Evolutionary conservation across 371 early-diverging fungal species (phyloP).

Genomic region (Gilbertella persicaria): DNA sequence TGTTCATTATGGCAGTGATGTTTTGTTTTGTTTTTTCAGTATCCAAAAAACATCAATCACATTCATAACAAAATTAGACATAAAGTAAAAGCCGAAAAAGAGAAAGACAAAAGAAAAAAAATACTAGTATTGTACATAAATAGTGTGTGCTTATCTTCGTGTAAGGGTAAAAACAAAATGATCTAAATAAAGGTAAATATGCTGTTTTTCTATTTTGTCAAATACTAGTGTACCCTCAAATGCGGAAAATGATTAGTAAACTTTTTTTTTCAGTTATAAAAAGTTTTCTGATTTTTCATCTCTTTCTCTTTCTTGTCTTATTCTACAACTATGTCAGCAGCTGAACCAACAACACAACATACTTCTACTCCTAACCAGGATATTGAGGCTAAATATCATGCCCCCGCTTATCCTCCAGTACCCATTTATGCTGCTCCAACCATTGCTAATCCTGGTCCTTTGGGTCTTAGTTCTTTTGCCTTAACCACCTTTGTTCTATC

Average conservation of each 20-base stretch:
- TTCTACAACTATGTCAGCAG: constrained; percentile 5
- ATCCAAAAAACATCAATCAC: too few species aligned
- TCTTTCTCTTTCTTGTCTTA: neutral
- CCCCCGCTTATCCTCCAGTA: constrained; percentile 1
- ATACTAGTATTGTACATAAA: neutral
- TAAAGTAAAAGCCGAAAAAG: too few species aligned
- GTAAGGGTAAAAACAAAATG: neutral
- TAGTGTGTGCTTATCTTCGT: neutral
- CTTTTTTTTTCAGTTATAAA: neutral
- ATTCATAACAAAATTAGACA: too few species aligned
- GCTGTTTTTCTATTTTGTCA: neutral
- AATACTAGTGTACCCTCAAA: neutral
- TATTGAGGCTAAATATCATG: constrained; percentile 14
- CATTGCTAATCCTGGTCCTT: constrained; percentile 70
- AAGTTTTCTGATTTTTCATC: neutral
- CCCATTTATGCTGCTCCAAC: constrained; percentile 28
- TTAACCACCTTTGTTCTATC: constrained; percentile 72
- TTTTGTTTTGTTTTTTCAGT: too few species aligned
- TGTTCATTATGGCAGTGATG: too few species aligned
- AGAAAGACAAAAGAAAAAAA: neutral
- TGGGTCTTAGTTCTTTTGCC: constrained; percentile 72
- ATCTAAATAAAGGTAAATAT: neutral
- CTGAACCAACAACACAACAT: constrained; percentile 1
- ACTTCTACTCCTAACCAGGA: neutral
- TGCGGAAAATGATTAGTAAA: neutral